Evolutionary conservation across 495 filamentous ascomycete species (phyloP), one percentile per base, ranked within the genome.

Genomic region (Cercophora newfieldiana): DNA sequence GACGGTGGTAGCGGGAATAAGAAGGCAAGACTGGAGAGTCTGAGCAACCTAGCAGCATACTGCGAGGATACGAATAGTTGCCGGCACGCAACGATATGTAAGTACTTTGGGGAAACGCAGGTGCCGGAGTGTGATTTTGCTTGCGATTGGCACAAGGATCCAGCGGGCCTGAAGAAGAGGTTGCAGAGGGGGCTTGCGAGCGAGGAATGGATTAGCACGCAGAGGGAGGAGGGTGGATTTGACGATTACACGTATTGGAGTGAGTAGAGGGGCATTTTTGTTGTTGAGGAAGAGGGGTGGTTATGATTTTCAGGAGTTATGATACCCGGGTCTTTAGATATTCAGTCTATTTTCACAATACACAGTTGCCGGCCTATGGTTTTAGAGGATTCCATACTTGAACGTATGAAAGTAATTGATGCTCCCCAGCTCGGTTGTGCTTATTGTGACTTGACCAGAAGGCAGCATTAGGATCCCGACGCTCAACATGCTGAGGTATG

Each of bases 111-210:
- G 0, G 93, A 98, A 72, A 73, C 74, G 26, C 72, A 77, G 62
- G 74, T 79, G 58, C 84, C 87, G 30, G 75, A 74, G 26, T 98
- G 94, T 70, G 87, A 96, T 64, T 92, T 84, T 77, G 93, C 94
- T 10, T 98, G 94, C 73, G 94, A 98, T 78, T 90, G 87, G 77
- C 92, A 93, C 72, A 97, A 97, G 77, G 90, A 96, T 62, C 72
- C 78, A 3, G 74, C 73, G 25, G 86, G 74, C 1, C 74, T 98
- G 68, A 86, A 84, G 66, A 86, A 76, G 66, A 83, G 87, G 60
- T 93, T 91, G 74, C 72, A 79, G 61, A 79, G 70, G 31, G 87
- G 86, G 3, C 71, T 94, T 60, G 86, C 84, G 31, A 88, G 82
- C 72, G 90, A 92, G 72, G 90, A 92, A 76, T 92, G 84, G 83